Evolutionary conservation across 768 basidiomycete genomes (phyloP), one percentile per base, ranked within the genome.

Genomic region (Rhodocollybia butyracea): DNA sequence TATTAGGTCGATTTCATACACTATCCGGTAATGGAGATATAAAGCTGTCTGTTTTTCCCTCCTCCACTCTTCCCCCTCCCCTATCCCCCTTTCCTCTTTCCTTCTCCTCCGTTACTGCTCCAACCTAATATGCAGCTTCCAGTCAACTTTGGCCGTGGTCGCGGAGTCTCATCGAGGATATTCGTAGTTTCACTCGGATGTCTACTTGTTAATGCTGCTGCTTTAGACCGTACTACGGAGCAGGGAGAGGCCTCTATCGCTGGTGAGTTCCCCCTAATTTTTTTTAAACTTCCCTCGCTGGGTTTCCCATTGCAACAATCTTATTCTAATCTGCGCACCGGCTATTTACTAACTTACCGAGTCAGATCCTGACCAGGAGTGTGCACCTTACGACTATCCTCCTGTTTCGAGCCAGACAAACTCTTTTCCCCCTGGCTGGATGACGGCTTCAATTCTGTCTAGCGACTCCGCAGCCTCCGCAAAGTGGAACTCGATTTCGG

Each of bases 301-400:
- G 17, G 19, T 6, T 13, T 17, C n/a, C n/a, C n/a, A n/a, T n/a
- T 50, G 13, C 46, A 29, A 19, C 10, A 29, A 34, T 31, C 0
- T 30, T 27, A 36, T 36, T 8, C 34, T n/a, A n/a, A 36, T 36
- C 17, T 36, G 8, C 34, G 17, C 17, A 36, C 34, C 34, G 17
- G 34, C 34, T 17, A 36, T 17, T 36, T 36, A 7, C n/a, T 1
- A 27, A 7, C 13, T 11, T 10, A 10, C 13, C n/a, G 21, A 32
- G 10, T 31, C 31, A 54, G 53, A 54, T 46, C 53, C 53, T 5
- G n/a, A 15, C 6, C 53, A 45, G 41, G 53, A 54, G 24, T 54
- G 53, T 32, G n/a, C 53, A 34, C 53, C 53, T 3, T 54, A 54
- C 43, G 19, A 31, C 26, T 54, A 54, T 26, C 29, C 53, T 10